These are phyloP conservation scores for Calonectria montana DNA, from an alignment of 2,329 filamentous ascomycete species.

Conservation along the genomic window DNA sequence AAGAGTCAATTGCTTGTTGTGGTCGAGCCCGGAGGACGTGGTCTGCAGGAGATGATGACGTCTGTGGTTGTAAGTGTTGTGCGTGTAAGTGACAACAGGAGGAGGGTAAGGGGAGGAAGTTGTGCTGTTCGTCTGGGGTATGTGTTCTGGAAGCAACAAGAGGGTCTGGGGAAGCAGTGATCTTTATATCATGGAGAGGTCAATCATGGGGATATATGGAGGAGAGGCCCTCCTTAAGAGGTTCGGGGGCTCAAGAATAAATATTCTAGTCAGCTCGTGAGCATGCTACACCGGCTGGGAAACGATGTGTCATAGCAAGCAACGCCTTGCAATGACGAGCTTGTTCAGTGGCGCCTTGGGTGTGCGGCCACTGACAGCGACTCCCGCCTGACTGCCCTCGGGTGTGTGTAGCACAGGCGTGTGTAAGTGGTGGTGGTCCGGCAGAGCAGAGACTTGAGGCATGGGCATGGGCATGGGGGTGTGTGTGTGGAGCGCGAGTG, in stretches of 20 bases:
- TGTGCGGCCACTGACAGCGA: conserved; percentile 32
- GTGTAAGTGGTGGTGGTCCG: conserved; percentile 34
- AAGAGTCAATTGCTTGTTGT: conserved; percentile 12
- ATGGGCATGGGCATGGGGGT: not conserved
- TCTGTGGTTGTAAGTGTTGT: conserved; percentile 14
- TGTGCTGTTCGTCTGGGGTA: conserved; percentile 14
- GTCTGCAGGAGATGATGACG: not conserved
- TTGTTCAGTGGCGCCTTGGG: conserved; percentile 42
- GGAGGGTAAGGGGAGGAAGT: not conserved
- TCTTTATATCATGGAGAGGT: conserved; percentile 26
- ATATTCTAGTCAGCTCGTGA: conserved; percentile 34
- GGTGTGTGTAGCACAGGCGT: conserved; percentile 17
- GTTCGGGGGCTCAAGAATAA: conserved; percentile 41
- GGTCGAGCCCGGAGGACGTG: conserved; percentile 7
- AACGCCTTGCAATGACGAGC: conserved; percentile 42
- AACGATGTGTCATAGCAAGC: conserved; percentile 45
- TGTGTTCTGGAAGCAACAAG: conserved; percentile 16
- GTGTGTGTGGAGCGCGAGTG: not conserved
- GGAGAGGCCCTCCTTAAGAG: conserved; percentile 27
- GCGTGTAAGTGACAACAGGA: conserved; percentile 1
- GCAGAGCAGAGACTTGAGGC: not conserved
- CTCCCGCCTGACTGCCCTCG: conserved; percentile 41
- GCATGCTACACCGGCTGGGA: conserved; percentile 32
- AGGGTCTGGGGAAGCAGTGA: conserved; percentile 24
- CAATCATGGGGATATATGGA: conserved; percentile 34